Percentiles rank a stretch among this genome's conserved stretches.
These are phyloP conservation scores for Proliferodiscus dingleyae DNA, from an alignment of 2,329 filamentous ascomycete species.

Conservation along the genomic window DNA sequence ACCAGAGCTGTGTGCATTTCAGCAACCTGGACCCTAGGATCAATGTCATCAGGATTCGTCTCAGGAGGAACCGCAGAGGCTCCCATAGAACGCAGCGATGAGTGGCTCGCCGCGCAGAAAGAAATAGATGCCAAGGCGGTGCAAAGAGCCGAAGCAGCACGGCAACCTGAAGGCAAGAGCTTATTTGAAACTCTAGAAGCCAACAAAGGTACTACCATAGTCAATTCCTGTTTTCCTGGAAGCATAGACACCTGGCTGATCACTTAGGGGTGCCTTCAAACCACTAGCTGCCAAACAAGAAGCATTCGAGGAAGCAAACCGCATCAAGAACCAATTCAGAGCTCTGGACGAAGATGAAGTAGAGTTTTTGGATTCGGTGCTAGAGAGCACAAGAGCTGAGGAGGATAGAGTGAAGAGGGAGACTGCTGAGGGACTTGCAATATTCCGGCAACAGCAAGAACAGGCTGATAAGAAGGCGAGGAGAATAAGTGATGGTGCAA, in stretches of 20 bases:
- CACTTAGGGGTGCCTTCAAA: slow-evolving; percentile 29
- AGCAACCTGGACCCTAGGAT: no score
- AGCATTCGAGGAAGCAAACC: slow-evolving; percentile 69
- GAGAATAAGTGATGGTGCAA: slow-evolving; percentile 14
- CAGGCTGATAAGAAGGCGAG: slow-evolving; percentile 30
- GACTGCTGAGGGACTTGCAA: slow-evolving; percentile 50
- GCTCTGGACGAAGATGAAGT: slow-evolving; percentile 74
- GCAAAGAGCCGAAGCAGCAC: slow-evolving; percentile 35
- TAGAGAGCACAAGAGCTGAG: slow-evolving; percentile 44
- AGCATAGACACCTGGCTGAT: slow-evolving; percentile 27
- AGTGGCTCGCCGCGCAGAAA: slow-evolving; percentile 31
- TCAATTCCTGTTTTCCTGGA: slow-evolving; percentile 2
- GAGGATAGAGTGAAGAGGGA: slow-evolving; percentile 51
- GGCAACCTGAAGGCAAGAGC: slow-evolving; percentile 45
- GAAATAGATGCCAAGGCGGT: slow-evolving; percentile 34
- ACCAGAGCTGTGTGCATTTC: no score
- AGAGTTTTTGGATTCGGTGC: slow-evolving; percentile 63
- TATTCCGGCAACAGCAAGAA: slow-evolving; percentile 50
- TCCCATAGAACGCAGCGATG: slow-evolving; percentile 35
- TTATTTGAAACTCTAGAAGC: slow-evolving; percentile 73
- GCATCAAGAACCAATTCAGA: slow-evolving; percentile 71
- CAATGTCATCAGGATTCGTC: slow-evolving; percentile 46
- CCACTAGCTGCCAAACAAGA: slow-evolving; percentile 70
- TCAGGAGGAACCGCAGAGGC: slow-evolving; percentile 44
- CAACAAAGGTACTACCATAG: slow-evolving; percentile 61